Percentiles rank a stretch among this genome's conserved stretches.
phyloP scores from a whole-genome alignment of 1,139 yeast genomes.

The Kodamaea sp. region DNA sequence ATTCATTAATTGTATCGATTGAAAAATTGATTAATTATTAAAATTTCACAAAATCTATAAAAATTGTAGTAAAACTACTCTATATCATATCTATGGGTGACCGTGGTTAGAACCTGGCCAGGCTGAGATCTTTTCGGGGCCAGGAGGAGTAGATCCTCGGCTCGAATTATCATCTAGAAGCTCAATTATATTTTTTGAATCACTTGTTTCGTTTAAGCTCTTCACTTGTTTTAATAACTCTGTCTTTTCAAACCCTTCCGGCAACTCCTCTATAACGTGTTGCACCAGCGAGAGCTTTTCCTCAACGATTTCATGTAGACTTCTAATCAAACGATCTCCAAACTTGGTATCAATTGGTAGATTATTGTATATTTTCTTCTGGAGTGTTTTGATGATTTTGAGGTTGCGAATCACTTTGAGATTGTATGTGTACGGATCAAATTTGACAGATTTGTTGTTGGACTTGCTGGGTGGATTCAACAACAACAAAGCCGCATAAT shows the following conservation, averaged over 20 bases:
- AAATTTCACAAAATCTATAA: no score
- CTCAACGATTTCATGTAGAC: slow-evolving; percentile 45
- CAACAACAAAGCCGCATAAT: slow-evolving; percentile 62
- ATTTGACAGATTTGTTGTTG: slow-evolving; percentile 18
- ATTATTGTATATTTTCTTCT: slow-evolving; percentile 44
- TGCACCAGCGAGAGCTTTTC: slow-evolving; percentile 31
- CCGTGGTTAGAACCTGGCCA: slow-evolving; percentile 75
- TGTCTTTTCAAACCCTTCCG: slow-evolving; percentile 13
- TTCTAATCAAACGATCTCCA: slow-evolving; percentile 48
- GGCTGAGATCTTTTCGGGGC: slow-evolving; percentile 51
- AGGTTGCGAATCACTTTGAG: slow-evolving; percentile 27
- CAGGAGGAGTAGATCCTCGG: slow-evolving; percentile 35
- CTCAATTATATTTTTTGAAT: slow-evolving; percentile 19
- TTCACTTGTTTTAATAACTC: slow-evolving; percentile 20
- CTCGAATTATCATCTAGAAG: slow-evolving; percentile 22
- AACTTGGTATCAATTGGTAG: slow-evolving; percentile 56
- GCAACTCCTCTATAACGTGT: slow-evolving; percentile 11
- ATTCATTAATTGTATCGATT: no score
- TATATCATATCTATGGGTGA: slow-evolving; percentile 58
- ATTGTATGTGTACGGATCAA: slow-evolving; percentile 20
- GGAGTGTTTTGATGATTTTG: slow-evolving; percentile 39
- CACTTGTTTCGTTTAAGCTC: slow-evolving; percentile 17
- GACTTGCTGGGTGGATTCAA: slow-evolving; percentile 48
- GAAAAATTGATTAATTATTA: no score
- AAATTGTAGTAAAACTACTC: no score